A percentile compares a stretch with the other conserved stretches of the same genome.
phyloP scores from a whole-genome alignment of 305 asterid genomes.

The Stenogyne calaminthoides region DNA sequence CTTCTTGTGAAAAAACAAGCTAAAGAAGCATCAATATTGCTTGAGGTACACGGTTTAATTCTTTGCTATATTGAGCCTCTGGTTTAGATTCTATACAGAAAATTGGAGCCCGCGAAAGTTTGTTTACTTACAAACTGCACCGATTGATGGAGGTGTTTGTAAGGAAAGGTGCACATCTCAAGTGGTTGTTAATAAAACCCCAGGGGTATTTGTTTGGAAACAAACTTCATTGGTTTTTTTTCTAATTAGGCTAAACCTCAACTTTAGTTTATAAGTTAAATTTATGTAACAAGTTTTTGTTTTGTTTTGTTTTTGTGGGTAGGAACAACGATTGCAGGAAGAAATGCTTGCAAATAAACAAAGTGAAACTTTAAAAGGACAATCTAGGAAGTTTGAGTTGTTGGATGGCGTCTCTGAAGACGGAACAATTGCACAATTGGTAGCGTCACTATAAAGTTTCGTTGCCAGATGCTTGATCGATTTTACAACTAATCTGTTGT shows the following conservation, averaged over 20 bases:
- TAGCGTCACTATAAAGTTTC: conserved; percentile 32
- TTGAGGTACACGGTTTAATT: conserved; percentile 38
- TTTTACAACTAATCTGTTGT: neutral
- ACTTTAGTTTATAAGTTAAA: neutral
- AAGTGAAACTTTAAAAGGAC: conserved; percentile 38
- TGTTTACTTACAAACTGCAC: neutral
- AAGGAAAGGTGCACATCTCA: no score
- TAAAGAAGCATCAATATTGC: conserved; percentile 56
- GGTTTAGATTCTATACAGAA: neutral
- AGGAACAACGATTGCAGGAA: conserved; percentile 53
- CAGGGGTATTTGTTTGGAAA: neutral
- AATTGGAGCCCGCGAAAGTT: neutral
- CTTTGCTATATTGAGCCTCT: neutral
- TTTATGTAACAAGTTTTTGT: neutral
- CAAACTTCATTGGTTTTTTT: neutral
- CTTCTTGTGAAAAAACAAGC: conserved; percentile 44
- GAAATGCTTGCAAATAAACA: conserved; percentile 50
- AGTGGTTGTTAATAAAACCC: neutral
- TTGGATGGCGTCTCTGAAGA: conserved; percentile 42
- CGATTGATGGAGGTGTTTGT: neutral
- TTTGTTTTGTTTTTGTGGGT: conserved; percentile 1
- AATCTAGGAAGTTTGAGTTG: conserved; percentile 49
- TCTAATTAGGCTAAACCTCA: neutral
- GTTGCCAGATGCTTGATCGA: conserved; percentile 34
- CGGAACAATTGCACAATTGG: conserved; percentile 45